Base-by-base conservation (phyloP, 306 rosid genomes). In the Luffa acutangula region DNA sequence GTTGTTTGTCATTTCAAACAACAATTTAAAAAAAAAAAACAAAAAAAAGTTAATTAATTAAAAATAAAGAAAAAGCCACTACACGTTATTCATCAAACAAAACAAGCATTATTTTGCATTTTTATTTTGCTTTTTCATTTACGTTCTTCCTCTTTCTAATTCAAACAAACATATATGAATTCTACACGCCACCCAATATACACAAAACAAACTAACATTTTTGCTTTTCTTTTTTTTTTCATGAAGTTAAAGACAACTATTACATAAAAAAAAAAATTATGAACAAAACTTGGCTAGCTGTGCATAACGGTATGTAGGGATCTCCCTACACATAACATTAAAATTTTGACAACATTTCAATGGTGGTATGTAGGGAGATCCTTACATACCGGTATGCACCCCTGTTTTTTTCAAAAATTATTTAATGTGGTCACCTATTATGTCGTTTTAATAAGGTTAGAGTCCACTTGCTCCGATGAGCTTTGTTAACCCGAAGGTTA, bases 401-500 rank as follows among this genome's bases (percentile, higher is more conserved):
- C n/a, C n/a, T n/a, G n/a, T n/a, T n/a, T n/a, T n/a, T n/a, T n/a
- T n/a, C n/a, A n/a, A 14, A 36, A 64, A 64, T 17, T 64, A 64
- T 64, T 64, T 0, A 64, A 64, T 6, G 5, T 3, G 7, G 10
- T 34, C 12, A 64, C 43, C 10, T 34, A 33, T 14, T 6, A 13
- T 6, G 5, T 63, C 0, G 3, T 58, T 4, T 9, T 54, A 54
- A 9, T 17, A 18, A 2, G 0, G 7, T 13, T 45, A 71, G 57
- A 95, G 87, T 14, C 87, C 95, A n/a, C 90, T 91, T 34, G 91
- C 86, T 3, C 97, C 94, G 77, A 93, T 90, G 83, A 90, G 79
- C 88, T 91, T 95, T 18, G 97, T 92, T 69, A 93, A 78, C 6
- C 96, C 97, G 75, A 87, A 93, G 78, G 99, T 95, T 14, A 93